A percentile compares a stretch with the other conserved stretches of the same genome.
Conservation (phyloP, 2,329 filamentous ascomycete genomes). For the Exophiala sp. region DNA sequence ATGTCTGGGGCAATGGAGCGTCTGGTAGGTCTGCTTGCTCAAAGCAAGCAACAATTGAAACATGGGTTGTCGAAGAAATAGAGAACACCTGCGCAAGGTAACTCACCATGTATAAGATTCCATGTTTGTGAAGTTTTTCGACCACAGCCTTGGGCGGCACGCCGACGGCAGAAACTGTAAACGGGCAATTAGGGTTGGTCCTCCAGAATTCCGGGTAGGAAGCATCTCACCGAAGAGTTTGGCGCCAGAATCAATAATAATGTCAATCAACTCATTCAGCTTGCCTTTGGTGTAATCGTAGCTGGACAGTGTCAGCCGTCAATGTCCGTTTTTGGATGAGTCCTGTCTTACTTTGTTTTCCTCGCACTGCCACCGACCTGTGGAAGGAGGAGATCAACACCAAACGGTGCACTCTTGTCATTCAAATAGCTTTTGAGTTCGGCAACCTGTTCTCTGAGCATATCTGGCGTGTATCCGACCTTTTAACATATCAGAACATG, state of each 20-base stretch:
- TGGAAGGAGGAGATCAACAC: conserved; percentile 85
- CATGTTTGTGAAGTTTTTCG: conserved; percentile 78
- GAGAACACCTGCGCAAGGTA: too few relatives aligned
- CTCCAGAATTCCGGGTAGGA: background rate
- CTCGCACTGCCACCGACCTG: conserved; percentile 91
- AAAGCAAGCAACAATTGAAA: too few relatives aligned
- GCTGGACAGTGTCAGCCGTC: conserved; percentile 46
- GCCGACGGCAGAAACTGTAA: conserved; percentile 78
- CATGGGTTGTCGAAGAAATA: too few relatives aligned
- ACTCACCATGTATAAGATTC: conserved; percentile 53
- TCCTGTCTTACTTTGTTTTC: conserved; percentile 75
- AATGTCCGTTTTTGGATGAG: background rate
- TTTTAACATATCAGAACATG: conserved; percentile 8
- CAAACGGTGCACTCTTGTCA: conserved; percentile 92
- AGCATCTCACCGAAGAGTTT: conserved; percentile 60
- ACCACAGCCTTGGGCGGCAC: conserved; percentile 85
- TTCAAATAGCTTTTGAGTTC: conserved; percentile 83
- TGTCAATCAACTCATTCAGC: conserved; percentile 79
- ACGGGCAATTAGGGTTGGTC: background rate
- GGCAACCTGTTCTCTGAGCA: conserved; percentile 89
- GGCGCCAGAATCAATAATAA: conserved; percentile 86
- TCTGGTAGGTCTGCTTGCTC: background rate
- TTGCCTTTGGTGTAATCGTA: conserved; percentile 99
- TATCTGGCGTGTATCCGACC: conserved; percentile 82
- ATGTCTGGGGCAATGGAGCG: background rate